Evolutionary conservation across 2,329 filamentous ascomycete species (phyloP).

Genomic region (Ampelomyces quisqualis): DNA sequence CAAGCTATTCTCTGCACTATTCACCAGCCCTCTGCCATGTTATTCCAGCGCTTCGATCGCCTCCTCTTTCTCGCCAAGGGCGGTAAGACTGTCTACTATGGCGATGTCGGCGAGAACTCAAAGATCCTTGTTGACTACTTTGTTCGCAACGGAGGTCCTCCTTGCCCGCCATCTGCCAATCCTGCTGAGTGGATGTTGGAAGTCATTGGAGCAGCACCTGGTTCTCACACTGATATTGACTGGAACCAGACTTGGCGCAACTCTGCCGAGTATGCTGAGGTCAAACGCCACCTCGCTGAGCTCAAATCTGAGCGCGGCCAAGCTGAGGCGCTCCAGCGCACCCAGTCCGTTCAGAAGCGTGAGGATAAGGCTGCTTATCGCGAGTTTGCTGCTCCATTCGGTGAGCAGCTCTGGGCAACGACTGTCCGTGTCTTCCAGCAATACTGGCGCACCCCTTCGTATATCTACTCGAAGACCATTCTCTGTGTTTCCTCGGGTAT

Average conservation of each 20-base stretch:
- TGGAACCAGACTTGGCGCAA: constrained; percentile 54
- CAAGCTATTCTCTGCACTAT: constrained; percentile 91
- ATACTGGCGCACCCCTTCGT: constrained; percentile 86
- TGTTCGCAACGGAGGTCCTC: constrained; percentile 66
- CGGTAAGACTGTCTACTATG: constrained; percentile 79
- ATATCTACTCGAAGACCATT: constrained; percentile 79
- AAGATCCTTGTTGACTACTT: constrained; percentile 71
- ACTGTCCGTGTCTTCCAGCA: constrained; percentile 79
- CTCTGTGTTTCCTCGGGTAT: constrained; percentile 67
- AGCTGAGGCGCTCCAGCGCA: constrained; percentile 35
- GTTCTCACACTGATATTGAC: constrained; percentile 52
- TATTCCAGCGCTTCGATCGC: constrained; percentile 88
- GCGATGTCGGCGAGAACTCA: constrained; percentile 72
- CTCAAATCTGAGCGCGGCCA: constrained; percentile 47
- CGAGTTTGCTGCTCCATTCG: constrained; percentile 80
- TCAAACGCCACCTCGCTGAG: constrained; percentile 50
- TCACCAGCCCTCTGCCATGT: constrained; percentile 92
- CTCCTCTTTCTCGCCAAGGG: constrained; percentile 76
- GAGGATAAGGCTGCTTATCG: constrained; percentile 60
- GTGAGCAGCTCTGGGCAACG: constrained; percentile 66
- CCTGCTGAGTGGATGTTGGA: constrained; percentile 79
- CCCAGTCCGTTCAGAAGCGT: constrained; percentile 44
- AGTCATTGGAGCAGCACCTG: constrained; percentile 56
- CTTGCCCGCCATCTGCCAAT: constrained; percentile 69
- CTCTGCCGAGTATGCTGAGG: constrained; percentile 49